Evolutionary conservation across 2,329 filamentous ascomycete species (phyloP), one percentile per base, ranked within the genome.

Genomic region (Claviceps citrina): DNA sequence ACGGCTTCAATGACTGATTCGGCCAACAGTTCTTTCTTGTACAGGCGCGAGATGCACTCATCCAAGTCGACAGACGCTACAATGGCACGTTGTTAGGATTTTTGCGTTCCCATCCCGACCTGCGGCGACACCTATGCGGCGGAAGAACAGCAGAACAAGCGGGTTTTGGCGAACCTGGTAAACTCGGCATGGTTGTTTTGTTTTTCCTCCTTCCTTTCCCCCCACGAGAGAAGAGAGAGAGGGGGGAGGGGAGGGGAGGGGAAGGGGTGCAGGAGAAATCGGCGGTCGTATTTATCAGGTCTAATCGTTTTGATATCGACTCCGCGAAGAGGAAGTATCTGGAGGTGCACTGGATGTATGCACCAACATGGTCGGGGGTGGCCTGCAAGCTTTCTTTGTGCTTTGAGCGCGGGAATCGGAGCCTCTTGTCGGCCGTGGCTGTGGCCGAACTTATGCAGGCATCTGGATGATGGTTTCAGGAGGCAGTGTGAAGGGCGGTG

Each of bases 1-100:
- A 98, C 89, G 54, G 91, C 91, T 67, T 98, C 91, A 62, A 98
- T 89, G 49, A 98, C 87, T 31, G 89, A 94, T 64, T 98, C 91
- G 54, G 91, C 87, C 43, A 98, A 76, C 44, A 98, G 76, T 62
- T 96, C 91, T 61, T 94, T 95, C 58, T 91, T 89, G 66, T 96
- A 96, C 40, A 98, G 76, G 50, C 89, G 82, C 59, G 84, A 78
- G 65, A 98, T 96, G 66, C 91, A 98, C 73, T 96, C 86, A 68
- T 98, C 91, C 54, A 98, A 77, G 63, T 98, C 89, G 65, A 98
- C 87, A 64, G 85, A 94, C 52, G 84, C 87, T 93, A 54, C 33
- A 42, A 42, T 31, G 26, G 33, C 31, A n/a, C n/a, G n/a, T 28
- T n/a, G 33, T 40, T 20, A 32, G 34, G 32, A 39, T 24, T 27